A percentile compares a stretch with the other conserved stretches of the same genome.
These are phyloP conservation scores for Cenchrus americanus DNA, from an alignment of 176 grass and related monocot species.

Conservation along the genomic window DNA sequence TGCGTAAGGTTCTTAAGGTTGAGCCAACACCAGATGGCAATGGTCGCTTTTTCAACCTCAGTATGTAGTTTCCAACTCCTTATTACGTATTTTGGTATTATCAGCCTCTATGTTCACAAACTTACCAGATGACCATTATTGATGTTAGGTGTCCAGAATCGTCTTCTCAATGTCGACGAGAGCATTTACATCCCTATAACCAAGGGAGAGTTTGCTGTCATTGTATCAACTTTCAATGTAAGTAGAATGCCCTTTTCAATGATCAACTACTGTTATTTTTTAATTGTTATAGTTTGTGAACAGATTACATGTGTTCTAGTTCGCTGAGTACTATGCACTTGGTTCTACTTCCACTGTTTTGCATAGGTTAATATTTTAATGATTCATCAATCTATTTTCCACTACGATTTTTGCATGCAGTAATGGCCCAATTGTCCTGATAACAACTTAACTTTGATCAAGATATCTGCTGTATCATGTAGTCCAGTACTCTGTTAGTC, in stretches of 20 bases:
- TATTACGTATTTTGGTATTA: slow-evolving; percentile 6
- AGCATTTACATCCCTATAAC: slow-evolving; percentile 90
- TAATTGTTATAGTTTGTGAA: neutral
- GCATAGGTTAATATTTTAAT: neutral
- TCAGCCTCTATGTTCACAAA: neutral
- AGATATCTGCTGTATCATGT: neutral
- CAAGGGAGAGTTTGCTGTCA: slow-evolving; percentile 78
- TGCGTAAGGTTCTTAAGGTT: slow-evolving; percentile 83
- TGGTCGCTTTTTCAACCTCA: slow-evolving; percentile 96
- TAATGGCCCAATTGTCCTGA: neutral
- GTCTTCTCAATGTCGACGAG: slow-evolving; percentile 83
- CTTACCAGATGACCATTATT: slow-evolving; percentile 17
- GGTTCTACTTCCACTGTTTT: neutral
- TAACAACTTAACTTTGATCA: neutral
- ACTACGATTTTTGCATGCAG: slow-evolving; percentile 6
- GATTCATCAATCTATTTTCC: neutral
- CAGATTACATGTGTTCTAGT: neutral
- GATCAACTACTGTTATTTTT: too few species aligned
- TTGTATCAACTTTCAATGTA: slow-evolving; percentile 89
- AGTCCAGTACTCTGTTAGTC: neutral
- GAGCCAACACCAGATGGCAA: slow-evolving; percentile 97
- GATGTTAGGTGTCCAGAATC: slow-evolving; percentile 83
- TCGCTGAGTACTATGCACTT: neutral
- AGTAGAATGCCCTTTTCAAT: slow-evolving; percentile 8
- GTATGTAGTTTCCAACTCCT: slow-evolving; percentile 51